Evolutionary conservation across 495 filamentous ascomycete species (phyloP).

Genomic region (Xylaria flabelliformis): DNA sequence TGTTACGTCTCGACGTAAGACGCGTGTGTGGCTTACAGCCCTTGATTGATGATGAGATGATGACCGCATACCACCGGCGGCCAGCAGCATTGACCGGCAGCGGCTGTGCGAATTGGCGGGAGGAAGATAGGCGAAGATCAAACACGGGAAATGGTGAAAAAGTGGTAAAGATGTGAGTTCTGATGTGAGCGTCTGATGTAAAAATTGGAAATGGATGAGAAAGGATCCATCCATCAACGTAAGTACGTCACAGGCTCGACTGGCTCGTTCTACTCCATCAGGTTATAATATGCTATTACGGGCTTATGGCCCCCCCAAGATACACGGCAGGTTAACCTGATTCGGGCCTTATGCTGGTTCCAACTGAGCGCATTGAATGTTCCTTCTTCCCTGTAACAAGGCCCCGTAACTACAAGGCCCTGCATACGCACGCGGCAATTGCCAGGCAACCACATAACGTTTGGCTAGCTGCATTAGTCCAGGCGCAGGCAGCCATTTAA

Average conservation of each 20-base stretch:
- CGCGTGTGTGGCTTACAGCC: background rate
- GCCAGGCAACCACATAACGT: slow-evolving; percentile 2
- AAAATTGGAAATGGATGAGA: background rate
- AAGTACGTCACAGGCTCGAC: background rate
- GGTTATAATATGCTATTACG: background rate
- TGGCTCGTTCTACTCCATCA: background rate
- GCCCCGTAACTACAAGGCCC: background rate
- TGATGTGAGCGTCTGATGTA: background rate
- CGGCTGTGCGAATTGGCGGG: background rate
- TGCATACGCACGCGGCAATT: background rate
- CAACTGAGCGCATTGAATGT: background rate
- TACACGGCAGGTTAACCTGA: background rate
- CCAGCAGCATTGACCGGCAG: background rate
- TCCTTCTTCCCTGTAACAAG: background rate
- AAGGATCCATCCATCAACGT: slow-evolving; percentile 9
- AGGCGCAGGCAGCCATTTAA: slow-evolving; percentile 9
- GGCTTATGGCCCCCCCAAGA: background rate
- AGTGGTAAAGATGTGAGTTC: slow-evolving; percentile 10
- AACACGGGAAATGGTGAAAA: background rate
- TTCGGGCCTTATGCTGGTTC: background rate
- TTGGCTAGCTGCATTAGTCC: background rate
- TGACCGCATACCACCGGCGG: background rate
- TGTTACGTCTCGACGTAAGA: background rate
- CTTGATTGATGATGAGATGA: background rate
- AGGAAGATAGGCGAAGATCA: slow-evolving; percentile 3